These are phyloP conservation scores for Gracilaria caudata DNA, from an alignment of 23 red algal species.

Conservation along the genomic window DNA sequence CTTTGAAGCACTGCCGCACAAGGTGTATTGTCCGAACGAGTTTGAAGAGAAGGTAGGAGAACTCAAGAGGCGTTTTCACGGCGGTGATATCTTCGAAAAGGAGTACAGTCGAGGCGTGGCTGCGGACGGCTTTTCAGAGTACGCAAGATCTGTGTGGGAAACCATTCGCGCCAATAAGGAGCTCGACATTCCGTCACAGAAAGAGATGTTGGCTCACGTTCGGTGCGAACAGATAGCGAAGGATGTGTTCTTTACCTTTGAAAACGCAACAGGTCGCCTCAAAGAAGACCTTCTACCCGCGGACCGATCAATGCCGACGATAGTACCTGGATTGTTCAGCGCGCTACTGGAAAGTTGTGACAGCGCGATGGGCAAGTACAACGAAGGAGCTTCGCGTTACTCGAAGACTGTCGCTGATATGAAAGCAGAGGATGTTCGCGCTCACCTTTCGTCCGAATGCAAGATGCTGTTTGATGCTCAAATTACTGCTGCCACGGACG, in stretches of 20 bases:
- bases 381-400: conserved; percentile 67
- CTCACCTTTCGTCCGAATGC: conserved; percentile 55
- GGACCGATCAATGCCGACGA: conserved; percentile 11
- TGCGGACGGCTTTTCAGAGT: conserved; percentile 85
- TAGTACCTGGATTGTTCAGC: conserved; percentile 33
- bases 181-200: conserved; percentile 95
- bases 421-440: conserved; percentile 55
- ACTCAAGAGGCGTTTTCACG: conserved; percentile 73
- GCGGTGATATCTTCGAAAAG: conserved; percentile 69
- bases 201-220: conserved; percentile 88
- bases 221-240: conserved; percentile 91
- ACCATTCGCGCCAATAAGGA: conserved; percentile 91
- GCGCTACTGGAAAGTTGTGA: conserved; percentile 29
- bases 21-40: conserved; percentile 60
- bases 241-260: conserved; percentile 53
- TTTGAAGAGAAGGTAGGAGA: conserved; percentile 61
- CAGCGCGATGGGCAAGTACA: conserved; percentile 55
- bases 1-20: conserved; percentile 92
- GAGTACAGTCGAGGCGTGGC: conserved; percentile 82
- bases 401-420: conserved; percentile 58
- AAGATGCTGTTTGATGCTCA: conserved; percentile 68
- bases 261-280: conserved; percentile 18
- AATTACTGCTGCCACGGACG: conserved; percentile 50
- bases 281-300: conserved; percentile 40
- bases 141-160: conserved; percentile 86